Evolutionary conservation across 805 yeast species (phyloP).

Genomic region (Ogataea pini): DNA sequence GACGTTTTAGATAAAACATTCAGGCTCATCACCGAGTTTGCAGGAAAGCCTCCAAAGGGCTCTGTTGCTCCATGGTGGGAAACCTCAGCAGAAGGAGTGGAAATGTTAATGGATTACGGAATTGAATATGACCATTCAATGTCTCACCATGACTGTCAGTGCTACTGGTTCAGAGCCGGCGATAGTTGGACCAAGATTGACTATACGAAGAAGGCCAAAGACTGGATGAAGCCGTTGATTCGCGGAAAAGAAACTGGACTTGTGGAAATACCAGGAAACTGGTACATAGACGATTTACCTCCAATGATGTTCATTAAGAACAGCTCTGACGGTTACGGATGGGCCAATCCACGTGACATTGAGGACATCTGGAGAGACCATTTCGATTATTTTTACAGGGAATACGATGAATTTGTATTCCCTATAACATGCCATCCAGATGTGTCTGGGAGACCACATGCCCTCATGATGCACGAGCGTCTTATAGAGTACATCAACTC

Average conservation of each 20-base stretch:
- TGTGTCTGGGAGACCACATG: slow-evolving; percentile 41
- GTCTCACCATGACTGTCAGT: slow-evolving; percentile 39
- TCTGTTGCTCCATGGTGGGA: slow-evolving; percentile 43
- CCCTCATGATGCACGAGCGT: slow-evolving; percentile 38
- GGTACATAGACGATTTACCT: slow-evolving; percentile 41
- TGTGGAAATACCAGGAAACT: slow-evolving; percentile 40
- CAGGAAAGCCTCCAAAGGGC: slow-evolving; percentile 39
- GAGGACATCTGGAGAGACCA: slow-evolving; percentile 43
- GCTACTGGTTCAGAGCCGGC: slow-evolving; percentile 39
- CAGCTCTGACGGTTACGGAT: slow-evolving; percentile 36
- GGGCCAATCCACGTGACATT: slow-evolving; percentile 38
- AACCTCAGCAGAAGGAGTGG: slow-evolving; percentile 36
- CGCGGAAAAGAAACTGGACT: slow-evolving; percentile 37
- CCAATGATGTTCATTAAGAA: slow-evolving; percentile 42
- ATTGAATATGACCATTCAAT: slow-evolving; percentile 41
- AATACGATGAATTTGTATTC: slow-evolving; percentile 39
- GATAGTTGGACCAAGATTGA: slow-evolving; percentile 41
- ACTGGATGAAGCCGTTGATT: slow-evolving; percentile 40
- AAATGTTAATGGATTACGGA: slow-evolving; percentile 37
- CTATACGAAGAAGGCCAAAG: slow-evolving; percentile 36
- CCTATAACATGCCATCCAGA: slow-evolving; percentile 42
- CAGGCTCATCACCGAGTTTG: slow-evolving; percentile 35
- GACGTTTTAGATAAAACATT: slow-evolving; percentile 38
- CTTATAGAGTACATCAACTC: slow-evolving; percentile 38
- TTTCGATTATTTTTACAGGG: slow-evolving; percentile 40